phyloP scores from a whole-genome alignment of 1,139 yeast genomes.

The Scheffersomyces segobiensis region DNA sequence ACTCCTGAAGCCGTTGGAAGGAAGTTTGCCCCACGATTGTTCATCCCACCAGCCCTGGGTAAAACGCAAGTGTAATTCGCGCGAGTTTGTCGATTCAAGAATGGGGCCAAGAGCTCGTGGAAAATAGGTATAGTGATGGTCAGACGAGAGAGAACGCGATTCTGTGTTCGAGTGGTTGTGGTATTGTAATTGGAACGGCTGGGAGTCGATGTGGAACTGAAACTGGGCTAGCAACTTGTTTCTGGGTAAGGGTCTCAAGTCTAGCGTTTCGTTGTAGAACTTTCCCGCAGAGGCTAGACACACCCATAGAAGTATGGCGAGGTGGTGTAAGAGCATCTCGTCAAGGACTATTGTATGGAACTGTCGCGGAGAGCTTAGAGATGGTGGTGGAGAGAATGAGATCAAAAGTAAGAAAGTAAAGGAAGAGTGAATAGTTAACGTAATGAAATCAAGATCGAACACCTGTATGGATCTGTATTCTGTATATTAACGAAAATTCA shows the following conservation, averaged over 20 bases:
- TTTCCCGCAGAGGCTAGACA: constrained; percentile 6
- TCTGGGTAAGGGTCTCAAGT: constrained; percentile 67
- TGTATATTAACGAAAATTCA: neutral
- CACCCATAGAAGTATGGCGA: neutral
- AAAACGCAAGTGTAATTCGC: constrained; percentile 81
- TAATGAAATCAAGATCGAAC: neutral
- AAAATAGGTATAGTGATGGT: constrained; percentile 63
- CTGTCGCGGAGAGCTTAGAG: neutral
- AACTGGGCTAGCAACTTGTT: constrained; percentile 70
- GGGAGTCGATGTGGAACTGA: constrained; percentile 62
- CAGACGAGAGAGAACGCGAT: neutral
- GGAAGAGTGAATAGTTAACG: neutral
- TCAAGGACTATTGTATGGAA: neutral
- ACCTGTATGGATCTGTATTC: neutral
- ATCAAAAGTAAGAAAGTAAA: neutral
- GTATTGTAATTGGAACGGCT: constrained; percentile 34
- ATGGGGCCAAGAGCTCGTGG: constrained; percentile 85
- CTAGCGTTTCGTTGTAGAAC: constrained; percentile 56
- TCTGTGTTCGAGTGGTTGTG: constrained; percentile 13
- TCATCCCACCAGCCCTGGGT: constrained; percentile 97
- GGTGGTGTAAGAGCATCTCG: neutral
- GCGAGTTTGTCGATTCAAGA: constrained; percentile 61
- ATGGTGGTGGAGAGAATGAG: neutral
- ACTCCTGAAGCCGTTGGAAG: constrained; percentile 64
- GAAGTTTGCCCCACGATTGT: constrained; percentile 83